Percentiles rank a stretch among this genome's conserved stretches.
Conservation (phyloP, 2,329 filamentous ascomycete genomes). For the Cladophialophora psammophila region DNA sequence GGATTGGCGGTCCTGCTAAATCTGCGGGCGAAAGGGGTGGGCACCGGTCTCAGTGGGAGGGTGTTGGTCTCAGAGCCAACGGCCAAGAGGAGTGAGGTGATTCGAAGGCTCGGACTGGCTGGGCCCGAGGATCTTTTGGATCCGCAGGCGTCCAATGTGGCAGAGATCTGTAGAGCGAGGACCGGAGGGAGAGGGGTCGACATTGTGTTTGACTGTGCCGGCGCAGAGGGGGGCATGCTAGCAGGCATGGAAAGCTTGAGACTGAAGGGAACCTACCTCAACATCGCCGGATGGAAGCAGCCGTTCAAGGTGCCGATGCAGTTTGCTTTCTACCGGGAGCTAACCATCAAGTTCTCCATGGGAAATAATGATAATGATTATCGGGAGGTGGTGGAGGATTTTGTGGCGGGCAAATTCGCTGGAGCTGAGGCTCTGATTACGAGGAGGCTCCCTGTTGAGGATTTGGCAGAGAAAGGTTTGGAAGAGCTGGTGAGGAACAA, state of each 20-base stretch:
- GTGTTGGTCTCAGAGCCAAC: conserved; percentile 63
- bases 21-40: conserved; percentile 50
- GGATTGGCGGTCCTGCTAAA: conserved; percentile 58
- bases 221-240: conserved; percentile 59
- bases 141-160: conserved; percentile 57
- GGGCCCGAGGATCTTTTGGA: conserved; percentile 58
- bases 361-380: conserved; percentile 11
- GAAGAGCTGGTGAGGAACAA: conserved; percentile 16
- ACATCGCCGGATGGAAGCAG: conserved; percentile 64
- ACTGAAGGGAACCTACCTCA: conserved; percentile 60
- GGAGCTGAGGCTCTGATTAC: conserved; percentile 13
- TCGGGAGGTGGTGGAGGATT: conserved; percentile 18
- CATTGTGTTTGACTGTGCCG: conserved; percentile 61
- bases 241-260: conserved; percentile 56
- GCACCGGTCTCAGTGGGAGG: conserved; percentile 2
- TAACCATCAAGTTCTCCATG: conserved; percentile 13
- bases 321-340: conserved; percentile 1
- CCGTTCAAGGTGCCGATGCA: conserved; percentile 43
- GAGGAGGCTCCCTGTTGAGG: conserved; percentile 9
- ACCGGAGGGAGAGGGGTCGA: conserved; percentile 56
- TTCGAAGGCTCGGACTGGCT: conserved; percentile 55
- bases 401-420: conserved; percentile 13
- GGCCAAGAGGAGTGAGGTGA: conserved; percentile 48
- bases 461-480: conserved; percentile 7
- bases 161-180: conserved; percentile 43